A percentile compares a stretch with the other conserved stretches of the same genome.
phyloP scores from a whole-genome alignment of 306 rosid genomes.

The Vicia villosa region DNA sequence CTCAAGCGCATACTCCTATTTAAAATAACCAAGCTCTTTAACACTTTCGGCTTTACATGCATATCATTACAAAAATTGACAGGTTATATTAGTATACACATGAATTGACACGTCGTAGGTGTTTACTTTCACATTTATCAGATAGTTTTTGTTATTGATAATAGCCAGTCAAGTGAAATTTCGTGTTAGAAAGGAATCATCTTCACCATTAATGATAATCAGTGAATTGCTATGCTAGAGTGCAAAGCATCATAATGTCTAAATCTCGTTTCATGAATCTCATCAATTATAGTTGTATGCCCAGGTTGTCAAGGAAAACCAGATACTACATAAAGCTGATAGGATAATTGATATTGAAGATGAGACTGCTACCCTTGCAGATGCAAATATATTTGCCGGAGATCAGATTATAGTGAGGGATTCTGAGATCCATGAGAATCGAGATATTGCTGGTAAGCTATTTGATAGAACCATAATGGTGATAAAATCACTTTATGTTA shows the following conservation, averaged over 20 bases:
- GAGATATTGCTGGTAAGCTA: slow-evolving; percentile 94
- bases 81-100: background rate
- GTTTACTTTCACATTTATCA: slow-evolving; percentile 9
- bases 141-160: background rate
- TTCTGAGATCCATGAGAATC: slow-evolving; percentile 91
- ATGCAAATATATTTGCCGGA: slow-evolving; percentile 86
- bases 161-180: background rate
- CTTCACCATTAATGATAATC: background rate
- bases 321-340: slow-evolving; percentile 85
- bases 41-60: background rate
- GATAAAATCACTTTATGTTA: background rate
- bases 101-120: slow-evolving; percentile 3
- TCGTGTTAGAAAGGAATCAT: background rate
- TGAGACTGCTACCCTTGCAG: slow-evolving; percentile 80
- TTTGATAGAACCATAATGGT: slow-evolving; percentile 3
- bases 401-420: slow-evolving; percentile 92
- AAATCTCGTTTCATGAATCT: background rate
- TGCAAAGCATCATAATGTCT: slow-evolving; percentile 18
- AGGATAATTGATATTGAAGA: slow-evolving; percentile 64
- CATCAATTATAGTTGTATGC: slow-evolving; percentile 18
- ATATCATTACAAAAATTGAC: background rate
- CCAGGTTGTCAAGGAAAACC: slow-evolving; percentile 98
- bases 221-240: slow-evolving; percentile 3
- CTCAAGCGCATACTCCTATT: background rate
- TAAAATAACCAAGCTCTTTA: background rate